Evolutionary conservation across 2,329 filamentous ascomycete genomes (phyloP), one percentile per base, ranked within the genome.

Genomic region (Ascochyta pisi): DNA sequence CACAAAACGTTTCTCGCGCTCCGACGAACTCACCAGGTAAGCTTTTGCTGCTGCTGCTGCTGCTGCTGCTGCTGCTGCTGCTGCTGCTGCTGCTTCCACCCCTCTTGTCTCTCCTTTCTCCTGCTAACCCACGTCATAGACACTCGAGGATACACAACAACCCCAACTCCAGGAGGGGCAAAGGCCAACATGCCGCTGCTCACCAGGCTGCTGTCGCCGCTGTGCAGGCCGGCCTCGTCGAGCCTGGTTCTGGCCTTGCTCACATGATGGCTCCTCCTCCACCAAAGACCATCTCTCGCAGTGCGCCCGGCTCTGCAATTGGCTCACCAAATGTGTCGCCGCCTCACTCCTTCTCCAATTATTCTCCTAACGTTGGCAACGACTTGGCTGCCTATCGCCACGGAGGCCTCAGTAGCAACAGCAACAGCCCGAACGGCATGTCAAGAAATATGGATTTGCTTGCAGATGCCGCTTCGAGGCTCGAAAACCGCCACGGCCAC

Each of bases 91-190:
- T 8, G n/a, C 19, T 9, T 24, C 16, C 6, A 13, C 5, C 7
- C 9, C 9, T 9, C 3, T 12, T 50, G 33, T 15, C 43, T 27
- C 19, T 31, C 29, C 12, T 2, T 27, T 10, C 10, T 3, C 12
- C 8, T 16, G 13, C 64, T 68, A 63, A 66, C 50, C 15, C 0
- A 15, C n/a, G 24, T 10, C 35, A 6, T 52, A 89, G 94, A 59
- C 94, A 99, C 80, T 97, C 94, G 75, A 87, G 94, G 76, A 99
- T 99, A 81, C 94, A 99, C 85, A 97, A 91, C 86, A 99, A 98
- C 80, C 94, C 95, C 56, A 98, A 98, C 83, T 97, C 93, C 54
- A 85, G 95, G 73, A 84, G 94, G 73, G 93, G 92, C 64, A 96
- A 96, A 83, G 96, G 96, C 82, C 86, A 87, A 58, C 65, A 87